Conservation (phyloP, 306 rosid genomes). For the Pachyrhizus erosus region DNA sequence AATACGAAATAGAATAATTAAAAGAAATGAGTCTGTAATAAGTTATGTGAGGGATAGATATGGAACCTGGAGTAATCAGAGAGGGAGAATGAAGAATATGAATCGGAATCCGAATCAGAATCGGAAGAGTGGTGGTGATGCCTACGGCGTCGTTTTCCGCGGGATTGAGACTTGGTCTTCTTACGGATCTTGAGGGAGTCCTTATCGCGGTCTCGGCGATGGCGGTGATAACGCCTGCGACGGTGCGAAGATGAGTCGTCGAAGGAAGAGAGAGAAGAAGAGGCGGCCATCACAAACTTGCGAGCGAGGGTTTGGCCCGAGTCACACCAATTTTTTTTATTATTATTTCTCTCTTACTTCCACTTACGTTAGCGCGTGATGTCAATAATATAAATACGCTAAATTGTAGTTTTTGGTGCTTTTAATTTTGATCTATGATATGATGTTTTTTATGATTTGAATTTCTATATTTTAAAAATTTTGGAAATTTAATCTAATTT, state of each 20-base stretch:
- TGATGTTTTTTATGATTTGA: too few relatives aligned
- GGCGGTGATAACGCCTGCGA: slow-evolving; percentile 56
- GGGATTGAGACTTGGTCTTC: slow-evolving; percentile 67
- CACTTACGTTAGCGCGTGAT: too few relatives aligned
- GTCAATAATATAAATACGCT: too few relatives aligned
- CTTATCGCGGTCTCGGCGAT: slow-evolving; percentile 61
- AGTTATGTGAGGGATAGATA: not conserved
- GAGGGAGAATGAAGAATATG: slow-evolving; percentile 58
- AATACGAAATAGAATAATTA: not conserved
- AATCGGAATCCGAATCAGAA: slow-evolving; percentile 42
- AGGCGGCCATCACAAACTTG: slow-evolving; percentile 65
- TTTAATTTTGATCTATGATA: too few relatives aligned
- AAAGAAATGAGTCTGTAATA: not conserved
- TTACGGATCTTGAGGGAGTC: slow-evolving; percentile 72
- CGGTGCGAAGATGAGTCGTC: slow-evolving; percentile 61
- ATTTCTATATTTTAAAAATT: too few relatives aligned
- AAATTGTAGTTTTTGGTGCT: too few relatives aligned
- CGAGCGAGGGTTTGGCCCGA: slow-evolving; percentile 44
- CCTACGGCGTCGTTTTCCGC: slow-evolving; percentile 76
- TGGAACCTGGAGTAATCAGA: slow-evolving; percentile 69
- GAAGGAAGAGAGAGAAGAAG: slow-evolving; percentile 56
- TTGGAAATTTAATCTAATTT: too few relatives aligned
- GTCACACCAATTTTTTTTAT: too few relatives aligned
- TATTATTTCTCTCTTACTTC: too few relatives aligned
- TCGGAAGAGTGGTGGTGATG: slow-evolving; percentile 65